These are phyloP conservation scores for Lentinula detonsa DNA, from an alignment of 768 basidiomycete species.

Conservation along the genomic window DNA sequence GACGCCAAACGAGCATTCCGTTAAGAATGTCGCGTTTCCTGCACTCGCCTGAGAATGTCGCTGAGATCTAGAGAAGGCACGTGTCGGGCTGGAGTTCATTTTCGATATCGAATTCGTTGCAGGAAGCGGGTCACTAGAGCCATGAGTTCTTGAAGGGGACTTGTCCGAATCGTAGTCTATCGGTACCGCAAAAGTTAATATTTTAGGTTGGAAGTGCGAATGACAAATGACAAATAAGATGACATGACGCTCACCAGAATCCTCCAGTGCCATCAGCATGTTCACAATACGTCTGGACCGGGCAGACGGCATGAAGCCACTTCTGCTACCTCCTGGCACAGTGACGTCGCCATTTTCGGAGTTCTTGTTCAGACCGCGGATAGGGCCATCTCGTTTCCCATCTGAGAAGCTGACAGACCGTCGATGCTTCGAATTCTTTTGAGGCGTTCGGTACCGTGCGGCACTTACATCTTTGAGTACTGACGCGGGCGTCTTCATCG, in stretches of 20 bases:
- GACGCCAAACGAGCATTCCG: conserved; percentile 94
- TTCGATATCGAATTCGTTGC: conserved; percentile 33
- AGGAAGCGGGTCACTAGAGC: conserved; percentile 37
- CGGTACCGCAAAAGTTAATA: conserved; percentile 3
- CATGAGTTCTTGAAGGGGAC: conserved; percentile 52
- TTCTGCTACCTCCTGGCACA: conserved; percentile 12
- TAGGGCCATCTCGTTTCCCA: conserved; percentile 87
- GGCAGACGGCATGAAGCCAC: conserved; percentile 45
- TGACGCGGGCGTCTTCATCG: conserved; percentile 48
- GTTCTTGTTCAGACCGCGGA: conserved; percentile 50
- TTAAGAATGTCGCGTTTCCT: conserved; percentile 58
- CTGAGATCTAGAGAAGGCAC: conserved; percentile 39
- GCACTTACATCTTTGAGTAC: conserved; percentile 49
- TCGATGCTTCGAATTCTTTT: conserved; percentile 43
- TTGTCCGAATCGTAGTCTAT: conserved; percentile 30
- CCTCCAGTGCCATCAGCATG: conserved; percentile 71
- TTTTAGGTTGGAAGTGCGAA: conserved; percentile 8
- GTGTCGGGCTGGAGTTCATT: conserved; percentile 16
- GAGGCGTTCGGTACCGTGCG: conserved; percentile 49
- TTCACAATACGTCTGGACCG: conserved; percentile 78
- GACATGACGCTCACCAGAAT: conserved; percentile 45
- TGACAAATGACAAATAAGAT: background rate
- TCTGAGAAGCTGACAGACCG: conserved; percentile 97
- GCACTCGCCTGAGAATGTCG: conserved; percentile 12
- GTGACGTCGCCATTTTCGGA: conserved; percentile 29